Base-by-base conservation (phyloP, 2,329 filamentous ascomycete species). In the Neopestalotiopsis rosae region DNA sequence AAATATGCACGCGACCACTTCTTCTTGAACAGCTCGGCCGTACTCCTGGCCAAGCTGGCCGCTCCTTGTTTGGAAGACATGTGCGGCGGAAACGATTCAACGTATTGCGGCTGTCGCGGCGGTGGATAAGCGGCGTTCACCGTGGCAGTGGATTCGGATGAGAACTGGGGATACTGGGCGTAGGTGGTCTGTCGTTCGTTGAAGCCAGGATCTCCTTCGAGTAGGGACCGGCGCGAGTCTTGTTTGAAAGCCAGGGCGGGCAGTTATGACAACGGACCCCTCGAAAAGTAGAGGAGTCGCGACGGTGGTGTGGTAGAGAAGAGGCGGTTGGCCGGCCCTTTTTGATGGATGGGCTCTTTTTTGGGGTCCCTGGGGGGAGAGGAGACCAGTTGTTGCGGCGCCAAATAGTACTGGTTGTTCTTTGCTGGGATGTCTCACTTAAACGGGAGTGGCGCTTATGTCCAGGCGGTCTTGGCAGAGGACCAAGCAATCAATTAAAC, bases 1-100 rank as follows among this genome's bases (percentile, higher is more conserved):
- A 97, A 89, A 79, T 98, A 98, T 71, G 90, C 85, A 86, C 94
- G 95, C 17, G 95, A 94, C 95, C 96, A 99, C 77, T 87, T 89
- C 68, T 93, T 92, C 78, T 90, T 93, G 75, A 97, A 91, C 74
- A 92, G 89, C 78, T 94, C 95, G 84, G 95, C 89, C 74, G 82
- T 89, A 75, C 77, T 77, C 72, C 77, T 76, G 71, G 76, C 79
- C 76, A 80, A 77, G 68, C 73, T 74, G 68, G 69, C 73, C 74
- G 72, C 74, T 77, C 67, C 75, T 79, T 69, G 77, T 79, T n/a
- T 75, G 67, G 75, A 71, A 64, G 80, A 74, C 72, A 82, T 80
- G 28, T 56, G 64, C 67, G 77, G 78, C 68, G 79, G 74, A 68
- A 75, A 79, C 61, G 74, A 73, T 70, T 71, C 71, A 72, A 77